Base-by-base conservation (phyloP, 495 filamentous ascomycete species). In the Tuber brumale region DNA sequence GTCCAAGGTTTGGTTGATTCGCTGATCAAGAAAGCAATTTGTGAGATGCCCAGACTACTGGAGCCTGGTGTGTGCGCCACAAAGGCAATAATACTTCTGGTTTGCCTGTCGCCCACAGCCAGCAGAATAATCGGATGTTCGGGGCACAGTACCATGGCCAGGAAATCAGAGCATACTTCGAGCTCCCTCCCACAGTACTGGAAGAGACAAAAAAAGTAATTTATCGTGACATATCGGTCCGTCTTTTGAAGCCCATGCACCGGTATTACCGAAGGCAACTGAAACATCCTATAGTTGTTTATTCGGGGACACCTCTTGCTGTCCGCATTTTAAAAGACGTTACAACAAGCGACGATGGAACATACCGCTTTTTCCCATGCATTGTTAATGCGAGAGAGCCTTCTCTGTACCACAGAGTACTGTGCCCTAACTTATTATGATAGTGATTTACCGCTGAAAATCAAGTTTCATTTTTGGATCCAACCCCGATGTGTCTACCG, bases 401-500 rank as follows among this genome's bases (percentile, higher is more conserved):
- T 44, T 74, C 35, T 39, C 66, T 75, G 51, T 75, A 35, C 69
- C 70, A 57, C 35, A 72, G 72, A 51, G 57, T 31, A 27, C n/a
- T 14, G 10, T 66, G 41, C 8, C 6, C 41, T 42, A 42, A n/a
- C 71, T 57, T 71, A 16, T 39, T 75, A 70, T 75, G 70, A 23
- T 75, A 66, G 44, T 51, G 46, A 44, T 71, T 73, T 72, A 71
- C 57, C 70, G 69, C 70, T 79, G 72, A 69, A 46, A 77, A 77
- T 79, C 78, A 76, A 74, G 73, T 77, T 77, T 73, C 79, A 79
- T 80, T 76, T 46, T 76, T 73, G 77, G 70, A 79, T 75, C 73
- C 73, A 70, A 70, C 61, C 72, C 57, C 27, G 4, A 66, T 66
- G 27, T 66, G 14, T 66, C 31, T 66, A 35, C 57, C 27, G 57